These are phyloP conservation scores for Vigna mungo DNA, from an alignment of 306 rosid species.

Conservation along the genomic window DNA sequence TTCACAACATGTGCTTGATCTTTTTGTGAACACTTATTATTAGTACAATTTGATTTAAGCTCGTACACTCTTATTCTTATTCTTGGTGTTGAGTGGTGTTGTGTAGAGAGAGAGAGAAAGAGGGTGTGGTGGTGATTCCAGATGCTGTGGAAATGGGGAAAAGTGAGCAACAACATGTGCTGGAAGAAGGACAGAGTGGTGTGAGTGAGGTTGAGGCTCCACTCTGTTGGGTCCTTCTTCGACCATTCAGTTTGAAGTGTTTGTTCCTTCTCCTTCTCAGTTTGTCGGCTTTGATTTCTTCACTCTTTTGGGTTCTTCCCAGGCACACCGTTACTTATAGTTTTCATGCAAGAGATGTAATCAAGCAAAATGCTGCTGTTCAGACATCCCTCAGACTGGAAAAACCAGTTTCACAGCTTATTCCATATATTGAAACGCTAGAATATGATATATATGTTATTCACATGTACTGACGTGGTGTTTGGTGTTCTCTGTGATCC, in stretches of 20 bases:
- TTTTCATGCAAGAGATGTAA: constrained; percentile 67
- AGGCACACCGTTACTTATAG: constrained; percentile 29
- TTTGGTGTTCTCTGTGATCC: constrained; percentile 85
- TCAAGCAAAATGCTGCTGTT: constrained; percentile 74
- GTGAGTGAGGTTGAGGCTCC: constrained; percentile 5
- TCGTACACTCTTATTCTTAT: not conserved
- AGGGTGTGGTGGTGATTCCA: constrained; percentile 39
- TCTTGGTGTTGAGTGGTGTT: not conserved
- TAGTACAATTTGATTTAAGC: no score
- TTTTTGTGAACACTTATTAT: no score
- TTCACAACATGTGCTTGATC: no score
- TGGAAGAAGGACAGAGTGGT: constrained; percentile 22
- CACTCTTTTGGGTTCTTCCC: constrained; percentile 88
- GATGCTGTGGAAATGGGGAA: constrained; percentile 65
- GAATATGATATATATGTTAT: constrained; percentile 70
- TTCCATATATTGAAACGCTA: constrained; percentile 70
- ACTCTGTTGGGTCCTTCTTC: constrained; percentile 46
- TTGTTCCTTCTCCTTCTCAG: constrained; percentile 65
- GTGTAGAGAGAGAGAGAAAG: constrained; percentile 29
- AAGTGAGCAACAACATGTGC: constrained; percentile 41
- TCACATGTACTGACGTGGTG: constrained; percentile 61
- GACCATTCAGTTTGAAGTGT: constrained; percentile 72
- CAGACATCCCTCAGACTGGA: constrained; percentile 83
- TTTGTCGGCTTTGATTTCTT: constrained; percentile 66
- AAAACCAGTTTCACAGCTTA: constrained; percentile 75